Conservation (phyloP, 208 protist species). For the Herpetomonas samuelpessoai region DNA sequence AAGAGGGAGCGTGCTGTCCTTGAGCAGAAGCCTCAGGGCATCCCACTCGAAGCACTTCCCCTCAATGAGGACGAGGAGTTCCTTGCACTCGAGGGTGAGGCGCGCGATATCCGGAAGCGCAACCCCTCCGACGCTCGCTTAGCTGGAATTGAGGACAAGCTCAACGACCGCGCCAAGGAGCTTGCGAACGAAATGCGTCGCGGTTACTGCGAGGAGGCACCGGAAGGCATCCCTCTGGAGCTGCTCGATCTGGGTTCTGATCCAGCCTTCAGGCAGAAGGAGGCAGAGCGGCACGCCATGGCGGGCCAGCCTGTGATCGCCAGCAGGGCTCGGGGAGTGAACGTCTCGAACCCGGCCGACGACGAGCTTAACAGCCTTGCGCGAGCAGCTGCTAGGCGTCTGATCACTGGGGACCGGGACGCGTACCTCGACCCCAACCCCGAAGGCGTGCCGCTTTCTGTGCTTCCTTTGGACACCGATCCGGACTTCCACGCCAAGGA, state of each 20-base stretch:
- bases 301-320: conserved; percentile 13
- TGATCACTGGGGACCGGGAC: conserved; percentile 30
- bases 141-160: conserved; percentile 25
- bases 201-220: conserved; percentile 26
- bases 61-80: conserved; percentile 49
- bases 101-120: conserved; percentile 21
- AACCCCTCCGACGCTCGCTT: conserved; percentile 21
- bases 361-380: conserved; percentile 39
- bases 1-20: conserved; percentile 27
- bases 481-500: conserved; percentile 44
- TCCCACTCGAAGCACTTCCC: conserved; percentile 45
- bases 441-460: conserved; percentile 33
- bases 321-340: conserved; percentile 17
- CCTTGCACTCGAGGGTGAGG: conserved; percentile 40
- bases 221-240: conserved; percentile 34
- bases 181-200: conserved; percentile 33
- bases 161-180: conserved; percentile 37
- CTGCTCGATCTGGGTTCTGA: conserved; percentile 30
- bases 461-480: conserved; percentile 44
- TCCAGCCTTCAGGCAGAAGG: conserved; percentile 25
- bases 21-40: conserved; percentile 36
- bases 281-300: conserved; percentile 22
- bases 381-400: conserved; percentile 26
- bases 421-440: conserved; percentile 36
- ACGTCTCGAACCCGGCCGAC: conserved; percentile 13